Percentiles rank a stretch among this genome's conserved stretches.
Evolutionary conservation across 108 stramenopile genomes (phyloP).

Genomic region (Hondaea fermentalgiana): DNA sequence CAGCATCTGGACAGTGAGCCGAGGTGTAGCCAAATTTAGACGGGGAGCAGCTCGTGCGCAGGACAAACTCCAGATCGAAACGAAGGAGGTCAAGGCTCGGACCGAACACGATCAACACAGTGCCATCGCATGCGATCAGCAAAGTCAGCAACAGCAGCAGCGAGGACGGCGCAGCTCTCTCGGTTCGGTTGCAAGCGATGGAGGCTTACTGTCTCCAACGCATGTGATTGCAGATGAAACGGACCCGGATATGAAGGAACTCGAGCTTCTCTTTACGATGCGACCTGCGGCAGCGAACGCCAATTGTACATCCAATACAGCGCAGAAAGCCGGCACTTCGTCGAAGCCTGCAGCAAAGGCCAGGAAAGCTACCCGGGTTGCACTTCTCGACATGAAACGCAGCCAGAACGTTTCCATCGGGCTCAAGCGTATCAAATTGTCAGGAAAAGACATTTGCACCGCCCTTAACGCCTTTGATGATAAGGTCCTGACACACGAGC

Average conservation of each 20-base stretch:
- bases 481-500: neutral
- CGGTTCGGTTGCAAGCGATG: neutral
- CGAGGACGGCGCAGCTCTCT: neutral
- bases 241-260: conserved; percentile 15
- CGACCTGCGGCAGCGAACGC: too few relatives aligned
- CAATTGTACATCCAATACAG: too few relatives aligned
- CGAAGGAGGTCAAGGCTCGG: too few relatives aligned
- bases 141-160: too few relatives aligned
- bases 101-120: too few relatives aligned
- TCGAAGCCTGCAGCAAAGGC: neutral
- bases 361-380: neutral
- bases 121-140: too few relatives aligned
- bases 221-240: neutral
- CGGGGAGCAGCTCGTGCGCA: neutral
- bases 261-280: neutral
- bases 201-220: neutral
- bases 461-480: neutral
- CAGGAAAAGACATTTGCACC: neutral
- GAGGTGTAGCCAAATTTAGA: neutral
- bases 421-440: neutral
- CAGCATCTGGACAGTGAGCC: neutral
- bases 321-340: neutral
- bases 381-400: neutral
- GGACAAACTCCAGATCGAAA: too few relatives aligned
- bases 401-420: neutral